A percentile compares a stretch with the other conserved stretches of the same genome.
Conservation (phyloP, 257 asterid genomes). For the Ophiorrhiza pumila region DNA sequence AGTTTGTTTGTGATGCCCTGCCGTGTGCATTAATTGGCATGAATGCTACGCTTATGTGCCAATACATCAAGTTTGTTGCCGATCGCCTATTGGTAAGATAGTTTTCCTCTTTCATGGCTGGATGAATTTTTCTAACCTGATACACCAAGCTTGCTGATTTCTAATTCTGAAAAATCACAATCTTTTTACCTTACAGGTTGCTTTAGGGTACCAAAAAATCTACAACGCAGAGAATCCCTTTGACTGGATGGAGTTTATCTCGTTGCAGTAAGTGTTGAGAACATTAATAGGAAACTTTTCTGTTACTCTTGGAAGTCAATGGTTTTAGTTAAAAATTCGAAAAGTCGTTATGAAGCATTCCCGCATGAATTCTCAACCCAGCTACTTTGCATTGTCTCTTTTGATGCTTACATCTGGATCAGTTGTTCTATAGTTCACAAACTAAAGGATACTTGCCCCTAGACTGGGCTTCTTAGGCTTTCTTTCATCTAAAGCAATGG, state of each 20-base stretch:
- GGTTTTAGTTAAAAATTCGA: not conserved
- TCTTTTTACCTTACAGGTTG: slow-evolving; percentile 39
- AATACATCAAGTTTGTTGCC: slow-evolving; percentile 67
- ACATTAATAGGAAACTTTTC: not conserved
- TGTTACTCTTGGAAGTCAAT: not conserved
- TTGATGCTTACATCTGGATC: not conserved
- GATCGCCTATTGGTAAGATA: slow-evolving; percentile 61
- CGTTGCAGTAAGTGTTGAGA: slow-evolving; percentile 62
- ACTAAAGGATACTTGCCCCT: not conserved
- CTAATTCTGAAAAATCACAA: not conserved
- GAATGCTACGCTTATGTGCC: slow-evolving; percentile 66
- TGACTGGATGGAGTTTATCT: slow-evolving; percentile 84
- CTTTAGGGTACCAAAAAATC: slow-evolving; percentile 54
- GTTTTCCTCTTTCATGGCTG: slow-evolving; percentile 6
- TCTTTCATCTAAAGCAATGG: not conserved
- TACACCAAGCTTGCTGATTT: not conserved
- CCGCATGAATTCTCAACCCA: not conserved
- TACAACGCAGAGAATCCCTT: slow-evolving; percentile 68
- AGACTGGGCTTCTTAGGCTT: not conserved
- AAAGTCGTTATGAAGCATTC: not conserved
- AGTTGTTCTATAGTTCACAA: not conserved
- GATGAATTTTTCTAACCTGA: not conserved
- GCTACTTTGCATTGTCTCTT: not conserved
- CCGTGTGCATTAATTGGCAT: slow-evolving; percentile 83
- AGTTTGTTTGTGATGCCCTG: slow-evolving; percentile 74